These are phyloP conservation scores for Aspergillus indologenus DNA, from an alignment of 495 filamentous ascomycete genomes.

Conservation along the genomic window DNA sequence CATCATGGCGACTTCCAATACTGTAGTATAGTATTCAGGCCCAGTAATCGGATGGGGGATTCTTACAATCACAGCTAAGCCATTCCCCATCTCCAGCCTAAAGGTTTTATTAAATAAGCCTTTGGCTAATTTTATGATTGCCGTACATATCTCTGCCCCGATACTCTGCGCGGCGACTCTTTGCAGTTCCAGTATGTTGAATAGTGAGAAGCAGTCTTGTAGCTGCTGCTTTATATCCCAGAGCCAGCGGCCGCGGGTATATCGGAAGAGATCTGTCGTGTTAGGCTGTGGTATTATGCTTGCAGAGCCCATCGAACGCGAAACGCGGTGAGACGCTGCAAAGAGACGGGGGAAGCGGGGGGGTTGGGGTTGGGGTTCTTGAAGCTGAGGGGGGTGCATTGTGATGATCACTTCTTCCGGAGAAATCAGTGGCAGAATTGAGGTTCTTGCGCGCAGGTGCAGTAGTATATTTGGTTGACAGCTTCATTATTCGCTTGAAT, in stretches of 20 bases:
- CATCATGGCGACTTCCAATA: conserved; percentile 41
- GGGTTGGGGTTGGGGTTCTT: background rate
- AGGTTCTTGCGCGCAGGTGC: no score
- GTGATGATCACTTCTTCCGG: no score
- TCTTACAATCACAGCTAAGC: conserved; percentile 29
- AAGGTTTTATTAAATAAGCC: conserved; percentile 42
- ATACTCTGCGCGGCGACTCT: conserved; percentile 17
- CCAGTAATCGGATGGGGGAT: conserved; percentile 35
- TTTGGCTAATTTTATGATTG: conserved; percentile 32
- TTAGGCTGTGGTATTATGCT: conserved; percentile 2
- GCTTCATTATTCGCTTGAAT: no score
- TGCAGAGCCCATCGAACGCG: background rate
- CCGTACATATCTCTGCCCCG: conserved; percentile 14
- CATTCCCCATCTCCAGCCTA: conserved; percentile 34
- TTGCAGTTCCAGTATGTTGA: conserved; percentile 28
- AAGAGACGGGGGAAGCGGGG: background rate
- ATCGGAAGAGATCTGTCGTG: conserved; percentile 26
- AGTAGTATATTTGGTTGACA: no score
- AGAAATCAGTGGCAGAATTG: no score
- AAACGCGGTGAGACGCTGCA: background rate
- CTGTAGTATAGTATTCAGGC: conserved; percentile 23
- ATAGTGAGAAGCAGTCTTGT: conserved; percentile 20
- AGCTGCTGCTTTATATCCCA: conserved; percentile 28
- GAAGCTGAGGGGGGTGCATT: no score
- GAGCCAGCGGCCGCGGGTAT: conserved; percentile 33